phyloP scores from a whole-genome alignment of 108 stramenopile species.

The Cylindrotheca closterium region DNA sequence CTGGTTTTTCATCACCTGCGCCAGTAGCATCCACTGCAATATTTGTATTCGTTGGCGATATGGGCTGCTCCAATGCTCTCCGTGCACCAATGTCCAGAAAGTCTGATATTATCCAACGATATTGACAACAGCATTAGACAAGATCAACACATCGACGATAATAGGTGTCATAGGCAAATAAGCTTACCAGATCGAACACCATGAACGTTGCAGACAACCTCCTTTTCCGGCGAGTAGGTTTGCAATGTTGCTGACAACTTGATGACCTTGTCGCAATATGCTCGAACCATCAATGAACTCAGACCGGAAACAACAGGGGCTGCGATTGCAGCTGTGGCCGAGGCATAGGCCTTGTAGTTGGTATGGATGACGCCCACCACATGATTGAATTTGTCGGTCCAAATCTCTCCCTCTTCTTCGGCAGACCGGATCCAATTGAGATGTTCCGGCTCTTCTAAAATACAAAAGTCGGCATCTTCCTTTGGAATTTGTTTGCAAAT shows the following conservation, averaged over 20 bases:
- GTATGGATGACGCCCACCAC: slow-evolving; percentile 95
- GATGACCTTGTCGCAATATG: slow-evolving; percentile 86
- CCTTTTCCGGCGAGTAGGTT: slow-evolving; percentile 60
- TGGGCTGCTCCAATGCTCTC: slow-evolving; percentile 4
- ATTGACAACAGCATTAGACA: too few species aligned
- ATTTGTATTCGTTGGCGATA: not conserved
- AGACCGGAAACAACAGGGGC: slow-evolving; percentile 74
- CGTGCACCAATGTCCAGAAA: slow-evolving; percentile 69
- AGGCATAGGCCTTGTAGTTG: slow-evolving; percentile 89
- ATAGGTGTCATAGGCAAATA: too few species aligned
- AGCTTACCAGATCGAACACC: slow-evolving; percentile 64
- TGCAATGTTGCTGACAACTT: slow-evolving; percentile 74
- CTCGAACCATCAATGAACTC: slow-evolving; percentile 65
- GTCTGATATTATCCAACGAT: too few species aligned
- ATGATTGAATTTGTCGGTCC: slow-evolving; percentile 85
- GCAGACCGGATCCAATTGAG: slow-evolving; percentile 87
- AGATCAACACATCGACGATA: too few species aligned
- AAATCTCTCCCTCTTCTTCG: slow-evolving; percentile 25
- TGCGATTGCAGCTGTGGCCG: slow-evolving; percentile 55
- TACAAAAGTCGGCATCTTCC: slow-evolving; percentile 85
- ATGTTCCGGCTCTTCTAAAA: slow-evolving; percentile 96
- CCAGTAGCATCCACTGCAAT: not conserved
- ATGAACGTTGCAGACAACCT: slow-evolving; percentile 92
- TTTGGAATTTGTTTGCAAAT: slow-evolving; percentile 69
- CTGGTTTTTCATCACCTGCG: not conserved